Conservation (phyloP, 2,329 filamentous ascomycete species). For the Penicillium sp. region DNA sequence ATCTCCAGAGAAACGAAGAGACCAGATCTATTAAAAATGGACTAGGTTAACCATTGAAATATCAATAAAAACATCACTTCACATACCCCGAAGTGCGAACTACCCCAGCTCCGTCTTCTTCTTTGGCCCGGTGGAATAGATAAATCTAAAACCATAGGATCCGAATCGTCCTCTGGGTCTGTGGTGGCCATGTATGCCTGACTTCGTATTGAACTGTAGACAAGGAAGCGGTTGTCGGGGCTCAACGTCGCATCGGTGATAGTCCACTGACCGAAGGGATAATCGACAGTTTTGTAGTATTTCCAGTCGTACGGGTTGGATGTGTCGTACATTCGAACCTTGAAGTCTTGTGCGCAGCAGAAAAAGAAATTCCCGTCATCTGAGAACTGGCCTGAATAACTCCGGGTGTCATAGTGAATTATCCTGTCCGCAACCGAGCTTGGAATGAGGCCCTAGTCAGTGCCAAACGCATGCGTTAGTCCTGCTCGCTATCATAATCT, state of each 20-base stretch:
- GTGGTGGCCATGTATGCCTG: constrained; percentile 84
- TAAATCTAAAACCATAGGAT: constrained; percentile 78
- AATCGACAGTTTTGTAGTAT: constrained; percentile 86
- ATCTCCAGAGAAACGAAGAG: constrained; percentile 87
- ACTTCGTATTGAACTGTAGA: constrained; percentile 84
- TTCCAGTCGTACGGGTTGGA: constrained; percentile 94
- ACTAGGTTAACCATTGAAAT: constrained; percentile 19
- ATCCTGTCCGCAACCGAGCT: constrained; percentile 76
- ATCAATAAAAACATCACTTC: background rate
- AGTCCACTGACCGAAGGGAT: constrained; percentile 90
- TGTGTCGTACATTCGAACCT: constrained; percentile 95
- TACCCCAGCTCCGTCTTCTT: constrained; percentile 34
- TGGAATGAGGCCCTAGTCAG: constrained; percentile 70
- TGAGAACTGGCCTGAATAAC: constrained; percentile 95
- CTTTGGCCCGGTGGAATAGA: constrained; percentile 51
- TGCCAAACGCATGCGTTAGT: background rate
- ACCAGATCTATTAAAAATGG: constrained; percentile 66
- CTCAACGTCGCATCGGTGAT: constrained; percentile 90
- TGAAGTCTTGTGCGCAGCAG: constrained; percentile 86
- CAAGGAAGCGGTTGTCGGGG: constrained; percentile 87
- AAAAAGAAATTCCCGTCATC: constrained; percentile 98
- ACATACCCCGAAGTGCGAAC: constrained; percentile 48
- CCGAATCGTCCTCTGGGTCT: constrained; percentile 75
- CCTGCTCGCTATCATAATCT: background rate
- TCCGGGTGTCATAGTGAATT: constrained; percentile 79